Conservation (phyloP, 257 asterid genomes). For the Cruciata laevipes region DNA sequence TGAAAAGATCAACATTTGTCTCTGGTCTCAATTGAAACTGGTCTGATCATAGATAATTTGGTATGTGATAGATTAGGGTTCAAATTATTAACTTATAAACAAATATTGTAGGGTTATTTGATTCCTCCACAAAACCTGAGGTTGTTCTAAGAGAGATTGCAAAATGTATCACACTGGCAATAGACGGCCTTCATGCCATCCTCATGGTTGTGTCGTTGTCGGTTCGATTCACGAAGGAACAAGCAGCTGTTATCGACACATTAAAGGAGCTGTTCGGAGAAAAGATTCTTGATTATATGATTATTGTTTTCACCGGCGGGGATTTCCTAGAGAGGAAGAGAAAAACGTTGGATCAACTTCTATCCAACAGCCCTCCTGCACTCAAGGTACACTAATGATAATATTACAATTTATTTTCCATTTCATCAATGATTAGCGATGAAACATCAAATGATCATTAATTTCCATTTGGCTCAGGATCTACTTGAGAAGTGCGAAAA, state of each 20-base stretch:
- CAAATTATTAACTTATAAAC: not conserved
- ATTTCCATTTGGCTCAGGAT: not conserved
- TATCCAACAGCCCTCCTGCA: constrained; percentile 33
- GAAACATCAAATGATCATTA: too few species aligned
- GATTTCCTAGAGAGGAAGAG: constrained; percentile 29
- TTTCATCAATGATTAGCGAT: not conserved
- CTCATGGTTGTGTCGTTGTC: constrained; percentile 54
- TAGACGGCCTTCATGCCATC: constrained; percentile 44
- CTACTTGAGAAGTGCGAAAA: not conserved
- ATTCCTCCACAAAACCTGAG: not conserved
- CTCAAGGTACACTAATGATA: constrained; percentile 31
- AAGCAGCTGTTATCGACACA: constrained; percentile 51
- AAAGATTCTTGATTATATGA: constrained; percentile 56
- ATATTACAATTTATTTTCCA: not conserved
- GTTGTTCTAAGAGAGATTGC: not conserved
- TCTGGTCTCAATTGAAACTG: too few species aligned
- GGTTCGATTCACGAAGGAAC: constrained; percentile 65
- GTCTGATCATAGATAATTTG: too few species aligned
- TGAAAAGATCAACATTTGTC: too few species aligned
- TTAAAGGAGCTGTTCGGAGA: constrained; percentile 13
- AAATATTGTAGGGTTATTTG: not conserved
- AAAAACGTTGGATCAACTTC: constrained; percentile 32
- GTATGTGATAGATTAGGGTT: not conserved
- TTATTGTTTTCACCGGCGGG: constrained; percentile 64
- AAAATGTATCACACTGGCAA: not conserved